Conservation (phyloP, 164 flowering plant genomes). For the Piper betle region DNA sequence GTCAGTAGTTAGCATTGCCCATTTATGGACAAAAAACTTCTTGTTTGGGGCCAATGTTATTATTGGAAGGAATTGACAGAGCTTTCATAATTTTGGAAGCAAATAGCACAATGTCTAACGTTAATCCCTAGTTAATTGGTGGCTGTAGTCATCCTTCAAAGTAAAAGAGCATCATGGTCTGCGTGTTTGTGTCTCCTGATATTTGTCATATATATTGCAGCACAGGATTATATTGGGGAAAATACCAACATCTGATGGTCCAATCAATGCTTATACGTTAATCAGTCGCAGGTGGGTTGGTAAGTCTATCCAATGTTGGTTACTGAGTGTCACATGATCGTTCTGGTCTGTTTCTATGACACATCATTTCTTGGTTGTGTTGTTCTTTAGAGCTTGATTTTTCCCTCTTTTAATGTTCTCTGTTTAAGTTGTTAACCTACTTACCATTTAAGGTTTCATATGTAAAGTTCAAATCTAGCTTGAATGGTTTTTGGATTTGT, state of each 20-base stretch:
- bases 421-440: background rate
- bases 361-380: background rate
- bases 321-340: conserved; percentile 9
- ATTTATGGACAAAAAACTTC: no score
- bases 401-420: background rate
- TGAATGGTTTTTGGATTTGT: no score
- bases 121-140: background rate
- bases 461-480: no score
- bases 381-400: background rate
- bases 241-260: conserved; percentile 84
- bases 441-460: no score
- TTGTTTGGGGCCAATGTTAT: no score
- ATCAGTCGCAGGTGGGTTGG: conserved; percentile 95
- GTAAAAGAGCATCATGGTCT: conserved; percentile 15
- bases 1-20: no score
- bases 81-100: no score
- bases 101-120: background rate
- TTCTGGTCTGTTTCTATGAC: conserved; percentile 5
- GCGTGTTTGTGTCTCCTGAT: conserved; percentile 24
- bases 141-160: conserved; percentile 7
- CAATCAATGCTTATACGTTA: conserved; percentile 63
- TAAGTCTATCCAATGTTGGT: conserved; percentile 34
- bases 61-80: no score
- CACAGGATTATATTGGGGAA: conserved; percentile 97
- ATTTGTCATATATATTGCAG: conserved; percentile 51